Percentiles rank a stretch among this genome's conserved stretches.
These are phyloP conservation scores for Polygonum aviculare DNA, from an alignment of 148 eudicot genomes.

Conservation along the genomic window DNA sequence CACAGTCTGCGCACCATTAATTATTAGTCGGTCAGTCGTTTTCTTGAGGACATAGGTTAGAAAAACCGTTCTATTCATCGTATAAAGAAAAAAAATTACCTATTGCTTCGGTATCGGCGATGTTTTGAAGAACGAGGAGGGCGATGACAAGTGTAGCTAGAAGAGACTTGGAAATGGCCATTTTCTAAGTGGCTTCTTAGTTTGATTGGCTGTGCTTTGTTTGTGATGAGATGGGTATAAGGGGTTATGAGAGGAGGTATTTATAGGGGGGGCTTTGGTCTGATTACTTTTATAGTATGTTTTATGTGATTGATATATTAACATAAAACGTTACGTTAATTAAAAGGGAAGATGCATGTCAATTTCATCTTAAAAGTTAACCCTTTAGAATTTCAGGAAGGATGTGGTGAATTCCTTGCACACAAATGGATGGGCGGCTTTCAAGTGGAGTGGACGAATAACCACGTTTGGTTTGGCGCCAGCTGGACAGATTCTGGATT, in stretches of 20 bases:
- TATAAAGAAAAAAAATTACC: not conserved
- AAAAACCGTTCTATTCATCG: not conserved
- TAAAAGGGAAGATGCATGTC: not conserved
- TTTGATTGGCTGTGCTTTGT: not conserved
- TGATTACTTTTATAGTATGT: not conserved
- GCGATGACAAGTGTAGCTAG: slow-evolving; percentile 21
- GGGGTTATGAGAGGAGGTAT: not conserved
- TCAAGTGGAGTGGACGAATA: not conserved
- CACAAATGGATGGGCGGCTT: not conserved
- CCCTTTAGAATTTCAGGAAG: not conserved
- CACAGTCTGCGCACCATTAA: slow-evolving; percentile 33
- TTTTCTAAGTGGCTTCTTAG: not conserved
- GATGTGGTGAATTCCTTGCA: not conserved
- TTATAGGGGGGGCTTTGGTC: not conserved
- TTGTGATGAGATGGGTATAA: not conserved
- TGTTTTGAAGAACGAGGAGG: slow-evolving; percentile 20
- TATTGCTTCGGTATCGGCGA: slow-evolving; percentile 15
- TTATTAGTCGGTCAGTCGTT: not conserved
- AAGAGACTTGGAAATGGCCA: slow-evolving; percentile 21
- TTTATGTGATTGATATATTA: not conserved
- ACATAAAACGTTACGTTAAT: not conserved
- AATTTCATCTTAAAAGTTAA: not conserved
- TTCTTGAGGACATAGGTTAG: too few relatives aligned
- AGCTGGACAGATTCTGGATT: not conserved
- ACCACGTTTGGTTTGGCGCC: not conserved